Evolutionary conservation across 148 eudicot genomes (phyloP), one percentile per base, ranked within the genome.

Genomic region (Silene latifolia): DNA sequence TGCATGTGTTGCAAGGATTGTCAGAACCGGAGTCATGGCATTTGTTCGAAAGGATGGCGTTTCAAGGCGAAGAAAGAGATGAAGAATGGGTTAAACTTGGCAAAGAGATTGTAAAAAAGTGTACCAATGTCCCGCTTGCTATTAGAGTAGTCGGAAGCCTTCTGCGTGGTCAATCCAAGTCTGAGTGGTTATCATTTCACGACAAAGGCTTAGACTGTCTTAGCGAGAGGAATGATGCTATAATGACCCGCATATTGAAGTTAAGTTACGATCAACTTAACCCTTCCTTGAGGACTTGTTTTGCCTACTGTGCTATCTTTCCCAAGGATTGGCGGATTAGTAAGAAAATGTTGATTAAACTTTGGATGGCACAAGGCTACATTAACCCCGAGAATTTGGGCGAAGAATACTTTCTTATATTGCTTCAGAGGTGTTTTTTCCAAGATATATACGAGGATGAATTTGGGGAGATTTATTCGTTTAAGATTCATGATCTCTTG

Each of bases 121-220:
- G 82, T 53, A 71, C 24, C 0, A 71, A 75, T 24, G 71, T 79
- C 25, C 82, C 82, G 11, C 70, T 79, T 54, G 82, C 78, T 8
- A 46, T 67, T 2, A 68, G 63, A 63, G 71, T 75, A 17, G 25
- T 74, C 12, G 82, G 75, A 19, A 79, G 82, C 7, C 47, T 79
- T 32, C 35, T 67, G 23, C 48, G 54, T 39, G 69, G 32, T 11
- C 75, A 67, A 69, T 56, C 46, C 5, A 54, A 51, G 24, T 7
- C 21, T 10, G 27, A 46, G 13, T 78, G 80, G 80, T 9, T 20
- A 14, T 64, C 51, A 11, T 17, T 78, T 19, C 63, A 63, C 18
- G 39, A 54, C 17, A 64, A 23, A 24, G 72, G 74, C 14, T 29
- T 78, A 4, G 65, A 60, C 57, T 35, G 53, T 24, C 60, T 77